Evolutionary conservation across 2,329 filamentous ascomycete species (phyloP), one percentile per base, ranked within the genome.

Genomic region (Cladosporium sp.): DNA sequence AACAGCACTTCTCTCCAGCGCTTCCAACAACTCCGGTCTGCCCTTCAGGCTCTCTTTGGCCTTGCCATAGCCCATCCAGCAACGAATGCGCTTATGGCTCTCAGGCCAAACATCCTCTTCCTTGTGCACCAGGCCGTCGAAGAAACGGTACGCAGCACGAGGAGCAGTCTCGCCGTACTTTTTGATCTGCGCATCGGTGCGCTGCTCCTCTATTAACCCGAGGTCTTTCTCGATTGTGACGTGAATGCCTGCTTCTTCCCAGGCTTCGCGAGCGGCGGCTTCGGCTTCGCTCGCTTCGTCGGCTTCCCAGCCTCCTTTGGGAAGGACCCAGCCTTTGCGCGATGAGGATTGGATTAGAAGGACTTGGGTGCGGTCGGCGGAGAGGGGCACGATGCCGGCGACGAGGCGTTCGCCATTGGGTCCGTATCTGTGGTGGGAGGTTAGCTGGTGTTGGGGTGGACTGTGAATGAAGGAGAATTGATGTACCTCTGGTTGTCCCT

Each of bases 241-340:
- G 62, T 86, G 78, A 63, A 97, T 94, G 62, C 93, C 93, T 36
- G 91, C 93, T 73, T 97, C 93, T 74, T 97, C 93, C 93, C 93
- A 97, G 54, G 93, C 93, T 71, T 98, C 93, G 59, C 93, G 78
- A 76, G 76, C 85, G 43, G 82, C 82, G 50, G 93, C 93, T 51
- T 93, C 88, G 67, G 92, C 81, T 55, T 86, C 82, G 56, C 88
- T 93, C 55, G 84, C 81, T 72, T 98, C 93, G 70, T 98, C 93
- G 29, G 83, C 85, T 70, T 98, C 93, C 91, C 93, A 98, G 53
- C 93, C 93, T 65, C 93, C 93, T 69, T 98, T 98, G 53, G 93
- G 93, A 52, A 98, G 78, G 38, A 98, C 93, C 93, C 93, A 98
- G 62, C 88, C 88, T 68, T 88, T 88, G 62, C 90, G 85, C 57